phyloP scores from a whole-genome alignment of 495 filamentous ascomycete genomes.

The Aspergillus heteromorphus region DNA sequence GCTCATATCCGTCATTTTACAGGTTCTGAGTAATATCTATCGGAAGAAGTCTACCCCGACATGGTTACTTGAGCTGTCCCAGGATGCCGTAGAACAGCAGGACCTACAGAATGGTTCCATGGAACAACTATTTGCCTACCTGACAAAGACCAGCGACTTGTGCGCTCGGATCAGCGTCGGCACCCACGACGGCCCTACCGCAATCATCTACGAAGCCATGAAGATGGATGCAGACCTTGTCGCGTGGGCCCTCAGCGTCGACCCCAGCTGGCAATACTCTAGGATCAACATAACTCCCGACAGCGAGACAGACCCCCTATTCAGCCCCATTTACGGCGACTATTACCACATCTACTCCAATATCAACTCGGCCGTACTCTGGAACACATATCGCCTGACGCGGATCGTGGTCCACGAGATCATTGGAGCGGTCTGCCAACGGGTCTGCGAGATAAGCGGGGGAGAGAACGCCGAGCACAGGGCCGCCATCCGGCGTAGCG shows the following conservation, averaged over 20 bases:
- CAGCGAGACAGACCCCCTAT: neutral
- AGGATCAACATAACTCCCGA: neutral
- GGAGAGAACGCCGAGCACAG: neutral
- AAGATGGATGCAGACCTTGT: constrained; percentile 6
- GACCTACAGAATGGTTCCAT: neutral
- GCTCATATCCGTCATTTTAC: neutral
- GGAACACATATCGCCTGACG: constrained; percentile 9
- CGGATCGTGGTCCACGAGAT: constrained; percentile 5
- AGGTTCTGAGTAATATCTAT: constrained; percentile 11
- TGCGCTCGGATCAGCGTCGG: neutral
- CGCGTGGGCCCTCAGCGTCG: constrained; percentile 2
- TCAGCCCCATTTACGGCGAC: neutral
- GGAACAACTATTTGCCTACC: constrained; percentile 1
- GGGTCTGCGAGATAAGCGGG: neutral
- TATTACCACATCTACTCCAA: constrained; percentile 9
- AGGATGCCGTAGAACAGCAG: neutral
- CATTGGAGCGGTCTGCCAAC: constrained; percentile 1
- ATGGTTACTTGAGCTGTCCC: constrained; percentile 3
- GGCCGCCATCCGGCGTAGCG: neutral
- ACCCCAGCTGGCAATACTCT: neutral
- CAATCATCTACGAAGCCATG: neutral
- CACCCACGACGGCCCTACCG: neutral
- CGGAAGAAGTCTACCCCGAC: constrained; percentile 6
- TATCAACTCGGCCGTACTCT: neutral
- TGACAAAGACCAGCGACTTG: constrained; percentile 7